Evolutionary conservation across 148 eudicot species (phyloP).

Genomic region (Silene uniflora): DNA sequence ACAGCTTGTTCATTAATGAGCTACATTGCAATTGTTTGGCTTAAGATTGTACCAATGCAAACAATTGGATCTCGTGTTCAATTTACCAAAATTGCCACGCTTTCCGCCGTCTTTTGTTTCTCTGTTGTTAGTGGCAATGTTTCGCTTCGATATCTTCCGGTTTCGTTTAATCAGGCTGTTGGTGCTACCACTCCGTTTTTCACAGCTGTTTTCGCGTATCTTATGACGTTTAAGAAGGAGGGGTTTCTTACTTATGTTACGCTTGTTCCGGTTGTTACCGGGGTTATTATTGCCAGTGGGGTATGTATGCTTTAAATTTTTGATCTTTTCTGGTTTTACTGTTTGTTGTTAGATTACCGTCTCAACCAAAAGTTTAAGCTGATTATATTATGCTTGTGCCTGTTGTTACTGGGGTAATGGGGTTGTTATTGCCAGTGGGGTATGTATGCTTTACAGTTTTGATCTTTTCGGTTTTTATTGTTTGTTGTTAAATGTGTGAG

Average conservation of each 20-base stretch:
- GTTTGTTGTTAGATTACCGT: not conserved
- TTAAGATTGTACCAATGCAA: slow-evolving; percentile 67
- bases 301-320: slow-evolving; percentile 27
- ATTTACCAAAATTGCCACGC: slow-evolving; percentile 52
- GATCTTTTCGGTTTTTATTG: not conserved
- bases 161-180: slow-evolving; percentile 70
- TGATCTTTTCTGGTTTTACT: not conserved
- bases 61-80: slow-evolving; percentile 56
- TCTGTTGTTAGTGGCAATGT: slow-evolving; percentile 79
- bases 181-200: slow-evolving; percentile 88
- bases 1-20: slow-evolving; percentile 75
- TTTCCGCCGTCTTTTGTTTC: slow-evolving; percentile 58
- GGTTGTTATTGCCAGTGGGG: slow-evolving; percentile 81
- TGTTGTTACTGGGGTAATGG: slow-evolving; percentile 82
- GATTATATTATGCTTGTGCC: too few relatives aligned
- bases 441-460: slow-evolving; percentile 17
- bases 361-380: not conserved
- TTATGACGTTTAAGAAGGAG: slow-evolving; percentile 64
- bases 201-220: slow-evolving; percentile 66
- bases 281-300: slow-evolving; percentile 78
- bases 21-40: slow-evolving; percentile 61
- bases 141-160: slow-evolving; percentile 62
- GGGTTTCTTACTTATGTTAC: slow-evolving; percentile 60
- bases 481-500: not conserved
- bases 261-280: slow-evolving; percentile 69